phyloP scores from a whole-genome alignment of 2,329 filamentous ascomycete genomes.

The Leptodontidium sp. region DNA sequence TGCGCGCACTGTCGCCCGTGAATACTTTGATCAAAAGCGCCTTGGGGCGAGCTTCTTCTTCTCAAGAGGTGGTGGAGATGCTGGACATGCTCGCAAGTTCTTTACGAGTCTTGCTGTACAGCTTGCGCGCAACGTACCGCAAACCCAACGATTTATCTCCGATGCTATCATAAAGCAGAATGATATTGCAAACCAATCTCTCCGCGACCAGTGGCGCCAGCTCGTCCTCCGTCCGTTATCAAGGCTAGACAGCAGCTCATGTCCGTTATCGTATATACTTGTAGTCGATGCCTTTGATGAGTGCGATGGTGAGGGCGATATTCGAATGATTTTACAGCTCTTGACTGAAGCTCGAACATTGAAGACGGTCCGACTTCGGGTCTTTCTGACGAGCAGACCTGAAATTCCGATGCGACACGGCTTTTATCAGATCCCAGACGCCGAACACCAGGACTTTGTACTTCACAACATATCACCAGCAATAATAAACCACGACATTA shows the following conservation, averaged over 20 bases:
- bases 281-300: conserved; percentile 17
- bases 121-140: too few relatives aligned
- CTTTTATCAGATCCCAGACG: not conserved
- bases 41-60: too few relatives aligned
- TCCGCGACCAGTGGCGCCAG: too few relatives aligned
- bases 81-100: too few relatives aligned
- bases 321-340: conserved; percentile 5
- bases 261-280: not conserved
- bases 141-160: too few relatives aligned
- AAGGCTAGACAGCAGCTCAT: not conserved
- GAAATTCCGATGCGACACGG: conserved; percentile 11
- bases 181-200: too few relatives aligned
- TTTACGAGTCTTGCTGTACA: too few relatives aligned
- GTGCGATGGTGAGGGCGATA: not conserved
- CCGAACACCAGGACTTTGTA: conserved; percentile 28
- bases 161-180: too few relatives aligned
- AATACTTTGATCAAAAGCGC: conserved; percentile 7
- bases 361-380: not conserved
- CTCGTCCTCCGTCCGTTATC: conserved; percentile 1
- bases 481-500: conserved; percentile 44
- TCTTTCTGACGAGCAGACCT: conserved; percentile 13
- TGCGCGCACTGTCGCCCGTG: conserved; percentile 4
- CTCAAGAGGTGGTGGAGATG: too few relatives aligned
- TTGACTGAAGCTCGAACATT: conserved; percentile 4
- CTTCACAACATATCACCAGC: conserved; percentile 38